A percentile compares a stretch with the other conserved stretches of the same genome.
phyloP scores from a whole-genome alignment of 2,329 filamentous ascomycete species.

The Colletotrichum echinochloae region DNA sequence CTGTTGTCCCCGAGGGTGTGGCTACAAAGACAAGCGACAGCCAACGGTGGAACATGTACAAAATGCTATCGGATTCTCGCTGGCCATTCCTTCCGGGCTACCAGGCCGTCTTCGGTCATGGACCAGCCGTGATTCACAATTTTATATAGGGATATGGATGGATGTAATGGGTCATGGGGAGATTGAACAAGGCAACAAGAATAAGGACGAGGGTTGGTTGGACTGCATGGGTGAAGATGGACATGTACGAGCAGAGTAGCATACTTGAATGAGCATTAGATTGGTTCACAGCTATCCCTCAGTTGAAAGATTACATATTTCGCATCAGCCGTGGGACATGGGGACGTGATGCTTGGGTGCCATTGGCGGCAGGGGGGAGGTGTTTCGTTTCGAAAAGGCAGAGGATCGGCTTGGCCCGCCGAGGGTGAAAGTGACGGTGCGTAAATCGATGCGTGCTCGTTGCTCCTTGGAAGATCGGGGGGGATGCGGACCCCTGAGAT shows the following conservation, averaged over 20 bases:
- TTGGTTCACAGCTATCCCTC: slow-evolving; percentile 27
- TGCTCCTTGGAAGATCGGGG: slow-evolving; percentile 20
- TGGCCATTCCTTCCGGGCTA: background rate
- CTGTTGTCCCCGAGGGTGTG: background rate
- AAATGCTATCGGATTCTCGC: slow-evolving; percentile 1
- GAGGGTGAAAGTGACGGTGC: slow-evolving; percentile 14
- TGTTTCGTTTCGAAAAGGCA: slow-evolving; percentile 36
- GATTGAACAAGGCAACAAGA: slow-evolving; percentile 25
- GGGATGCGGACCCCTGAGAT: slow-evolving; percentile 10
- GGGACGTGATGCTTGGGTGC: background rate
- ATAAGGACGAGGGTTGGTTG: background rate
- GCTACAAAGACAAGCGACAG: background rate
- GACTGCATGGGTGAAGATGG: slow-evolving; percentile 32
- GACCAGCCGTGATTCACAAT: slow-evolving; percentile 23
- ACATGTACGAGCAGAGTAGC: slow-evolving; percentile 40
- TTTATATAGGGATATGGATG: slow-evolving; percentile 37
- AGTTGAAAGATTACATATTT: background rate
- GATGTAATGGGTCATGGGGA: slow-evolving; percentile 29
- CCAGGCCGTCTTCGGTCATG: slow-evolving; percentile 6
- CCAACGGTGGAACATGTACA: slow-evolving; percentile 9
- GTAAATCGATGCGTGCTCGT: slow-evolving; percentile 26
- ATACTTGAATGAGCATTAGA: slow-evolving; percentile 37
- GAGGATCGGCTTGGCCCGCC: slow-evolving; percentile 32
- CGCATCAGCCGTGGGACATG: slow-evolving; percentile 24
- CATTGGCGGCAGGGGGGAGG: slow-evolving; percentile 9